Percentiles rank a stretch among this genome's conserved stretches.
phyloP scores from a whole-genome alignment of 495 filamentous ascomycete genomes.

The Penicillium pulvis region DNA sequence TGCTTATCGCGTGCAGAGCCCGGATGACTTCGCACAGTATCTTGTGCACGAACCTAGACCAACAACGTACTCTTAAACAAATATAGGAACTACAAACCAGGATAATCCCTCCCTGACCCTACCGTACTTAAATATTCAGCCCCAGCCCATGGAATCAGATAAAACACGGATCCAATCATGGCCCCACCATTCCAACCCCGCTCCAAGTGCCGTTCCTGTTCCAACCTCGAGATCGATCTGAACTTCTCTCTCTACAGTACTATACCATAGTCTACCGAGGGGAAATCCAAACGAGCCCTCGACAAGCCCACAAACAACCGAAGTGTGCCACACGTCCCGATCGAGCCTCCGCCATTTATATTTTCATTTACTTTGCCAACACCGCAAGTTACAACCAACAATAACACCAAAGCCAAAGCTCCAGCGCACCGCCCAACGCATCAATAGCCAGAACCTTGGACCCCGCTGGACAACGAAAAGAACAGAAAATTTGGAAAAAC shows the following conservation, averaged over 20 bases:
- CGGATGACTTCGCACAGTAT: not conserved
- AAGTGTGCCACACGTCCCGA: not conserved
- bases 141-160: constrained; percentile 11
- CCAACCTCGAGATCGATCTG: constrained; percentile 5
- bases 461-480: not conserved
- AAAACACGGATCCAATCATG: constrained; percentile 7
- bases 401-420: not conserved
- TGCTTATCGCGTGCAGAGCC: not conserved
- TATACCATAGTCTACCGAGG: not conserved
- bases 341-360: not conserved
- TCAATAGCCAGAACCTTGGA: not conserved
- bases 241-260: not conserved
- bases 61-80: not conserved
- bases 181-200: constrained; percentile 4
- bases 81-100: constrained; percentile 2
- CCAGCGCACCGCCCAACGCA: not conserved
- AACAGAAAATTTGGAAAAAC: not conserved
- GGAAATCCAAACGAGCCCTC: not conserved
- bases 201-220: constrained; percentile 3
- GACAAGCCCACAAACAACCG: not conserved
- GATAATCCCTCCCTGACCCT: not conserved
- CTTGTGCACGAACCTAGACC: not conserved
- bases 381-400: not conserved
- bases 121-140: not conserved
- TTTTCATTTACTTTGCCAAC: not conserved